Evolutionary conservation across 257 asterid species (phyloP), one percentile per base, ranked within the genome.

Genomic region (Ballota nigra): DNA sequence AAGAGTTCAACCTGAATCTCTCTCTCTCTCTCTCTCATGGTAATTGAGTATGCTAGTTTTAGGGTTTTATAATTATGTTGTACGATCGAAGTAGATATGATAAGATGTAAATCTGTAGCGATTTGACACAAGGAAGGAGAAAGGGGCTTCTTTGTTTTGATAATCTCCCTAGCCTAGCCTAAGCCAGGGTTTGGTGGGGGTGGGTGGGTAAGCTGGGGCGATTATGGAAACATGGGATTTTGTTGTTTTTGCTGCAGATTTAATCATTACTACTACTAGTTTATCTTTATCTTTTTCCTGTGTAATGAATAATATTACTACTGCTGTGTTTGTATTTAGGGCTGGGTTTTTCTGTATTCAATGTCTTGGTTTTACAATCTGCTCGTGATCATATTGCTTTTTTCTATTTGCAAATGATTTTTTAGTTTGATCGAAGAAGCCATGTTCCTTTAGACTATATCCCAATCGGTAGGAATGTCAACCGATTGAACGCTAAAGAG

Each of bases 141-240:
- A 1, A 63, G 26, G 41, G 33, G 49, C 49, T 49, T 49, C 66
- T 63, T 58, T 73, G 77, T 73, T 73, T 72, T 52, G 66, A 23
- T 63, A 51, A 53, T 73, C 77, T 53, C 77, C 77, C 66, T 52
- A 49, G 4, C 2, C 16, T 29, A 5, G 6, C 4, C 6, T 4
- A 5, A 6, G 4, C 6, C 4, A 26, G 10, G n/a, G 16, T 16
- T 15, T 7, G 56, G 56, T 49, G 4, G 9, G 34, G 3, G 34
- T 7, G 5, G 20, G 23, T 49, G 10, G 22, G 38, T 55, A 36
- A 36, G 43, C 43, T 36, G 1, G 71, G 71, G 66, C 40, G 77
- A 64, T 29, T 24, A 43, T 64, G 72, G 34, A 64, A 73, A 73
- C 77, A 72, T 36, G 63, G 57, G 2, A 22, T 20, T 24, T 51